phyloP scores from a whole-genome alignment of 2,329 filamentous ascomycete genomes.

The Claviceps maximensis region DNA sequence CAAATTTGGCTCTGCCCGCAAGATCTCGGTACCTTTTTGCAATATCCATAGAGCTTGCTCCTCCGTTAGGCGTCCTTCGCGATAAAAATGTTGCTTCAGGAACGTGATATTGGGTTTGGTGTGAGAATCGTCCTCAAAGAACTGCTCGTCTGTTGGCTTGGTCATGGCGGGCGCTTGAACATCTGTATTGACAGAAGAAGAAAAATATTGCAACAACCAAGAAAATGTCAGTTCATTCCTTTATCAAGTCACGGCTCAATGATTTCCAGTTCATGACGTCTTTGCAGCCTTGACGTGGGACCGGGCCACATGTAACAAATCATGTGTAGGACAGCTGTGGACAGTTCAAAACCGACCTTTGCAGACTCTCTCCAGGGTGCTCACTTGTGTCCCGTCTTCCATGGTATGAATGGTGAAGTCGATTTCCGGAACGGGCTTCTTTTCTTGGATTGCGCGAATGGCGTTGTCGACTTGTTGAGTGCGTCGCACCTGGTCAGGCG shows the following conservation, averaged over 20 bases:
- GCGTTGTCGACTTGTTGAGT: slow-evolving; percentile 69
- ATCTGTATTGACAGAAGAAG: slow-evolving; percentile 41
- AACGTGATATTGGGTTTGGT: slow-evolving; percentile 87
- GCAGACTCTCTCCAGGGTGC: slow-evolving; percentile 88
- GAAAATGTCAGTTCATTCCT: slow-evolving; percentile 7
- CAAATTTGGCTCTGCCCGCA: slow-evolving; percentile 84
- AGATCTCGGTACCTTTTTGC: slow-evolving; percentile 70
- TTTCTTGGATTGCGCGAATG: slow-evolving; percentile 81
- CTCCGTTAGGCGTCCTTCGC: slow-evolving; percentile 90
- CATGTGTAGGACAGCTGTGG: not conserved
- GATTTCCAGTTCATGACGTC: not conserved
- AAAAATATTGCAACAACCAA: not conserved
- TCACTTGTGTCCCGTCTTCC: slow-evolving; percentile 94
- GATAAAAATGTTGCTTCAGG: slow-evolving; percentile 96
- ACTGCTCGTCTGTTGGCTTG: slow-evolving; percentile 85
- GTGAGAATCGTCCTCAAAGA: slow-evolving; percentile 76
- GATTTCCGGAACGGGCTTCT: slow-evolving; percentile 93
- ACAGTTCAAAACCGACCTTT: slow-evolving; percentile 58
- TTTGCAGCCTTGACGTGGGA: not conserved
- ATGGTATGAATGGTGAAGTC: slow-evolving; percentile 97
- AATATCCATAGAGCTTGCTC: slow-evolving; percentile 97
- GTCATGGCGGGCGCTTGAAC: slow-evolving; percentile 94
- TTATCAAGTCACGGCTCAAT: not conserved
- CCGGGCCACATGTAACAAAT: not conserved
- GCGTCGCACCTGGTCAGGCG: slow-evolving; percentile 31